Percentiles rank a stretch among this genome's conserved stretches.
These are phyloP conservation scores for Pseudogymnoascus sp. DNA, from an alignment of 2,329 filamentous ascomycete genomes.

Conservation along the genomic window DNA sequence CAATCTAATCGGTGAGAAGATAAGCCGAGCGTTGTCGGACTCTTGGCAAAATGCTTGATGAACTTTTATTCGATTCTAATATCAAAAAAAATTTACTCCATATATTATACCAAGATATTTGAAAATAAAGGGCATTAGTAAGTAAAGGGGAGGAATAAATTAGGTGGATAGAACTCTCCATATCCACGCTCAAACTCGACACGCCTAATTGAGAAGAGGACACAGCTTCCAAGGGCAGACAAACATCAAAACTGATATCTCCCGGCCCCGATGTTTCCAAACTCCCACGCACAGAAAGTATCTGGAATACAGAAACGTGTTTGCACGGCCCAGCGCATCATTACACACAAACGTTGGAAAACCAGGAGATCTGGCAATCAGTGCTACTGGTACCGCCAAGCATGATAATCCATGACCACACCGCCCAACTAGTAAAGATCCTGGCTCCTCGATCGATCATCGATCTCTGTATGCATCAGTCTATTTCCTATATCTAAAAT, in stretches of 20 bases:
- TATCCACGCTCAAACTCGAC: background rate
- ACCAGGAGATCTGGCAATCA: background rate
- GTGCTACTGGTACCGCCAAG: background rate
- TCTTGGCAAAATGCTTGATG: constrained; percentile 4
- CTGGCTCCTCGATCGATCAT: background rate
- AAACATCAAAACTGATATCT: background rate
- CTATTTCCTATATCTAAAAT: background rate
- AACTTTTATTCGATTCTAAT: background rate
- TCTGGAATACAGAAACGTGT: constrained; percentile 2
- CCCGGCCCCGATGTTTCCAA: background rate
- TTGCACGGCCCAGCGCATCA: background rate
- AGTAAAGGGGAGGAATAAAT: background rate
- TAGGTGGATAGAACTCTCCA: background rate
- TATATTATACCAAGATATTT: background rate
- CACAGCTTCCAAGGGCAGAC: background rate
- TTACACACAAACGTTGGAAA: background rate
- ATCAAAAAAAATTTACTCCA: background rate
- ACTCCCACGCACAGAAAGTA: background rate
- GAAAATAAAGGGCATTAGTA: background rate
- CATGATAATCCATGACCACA: background rate
- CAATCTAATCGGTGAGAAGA: background rate
- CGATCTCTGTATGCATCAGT: background rate
- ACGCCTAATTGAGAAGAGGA: background rate
- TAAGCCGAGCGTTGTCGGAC: background rate
- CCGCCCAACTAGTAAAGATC: background rate